Percentiles rank a stretch among this genome's conserved stretches.
Evolutionary conservation across 306 rosid genomes (phyloP).

Genomic region (Sindora glabra): DNA sequence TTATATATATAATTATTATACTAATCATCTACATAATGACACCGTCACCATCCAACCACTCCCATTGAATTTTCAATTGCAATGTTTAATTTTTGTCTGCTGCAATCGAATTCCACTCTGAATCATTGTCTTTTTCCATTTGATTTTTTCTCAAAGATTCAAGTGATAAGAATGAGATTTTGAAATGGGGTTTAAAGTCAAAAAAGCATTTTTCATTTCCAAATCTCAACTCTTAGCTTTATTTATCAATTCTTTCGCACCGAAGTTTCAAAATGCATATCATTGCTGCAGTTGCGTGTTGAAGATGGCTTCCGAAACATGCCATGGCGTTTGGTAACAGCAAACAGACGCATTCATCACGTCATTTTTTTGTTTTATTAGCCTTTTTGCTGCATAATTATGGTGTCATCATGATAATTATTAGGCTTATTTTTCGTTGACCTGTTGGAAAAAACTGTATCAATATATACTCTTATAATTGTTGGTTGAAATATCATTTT

Average conservation of each 20-base stretch:
- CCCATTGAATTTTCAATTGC: slow-evolving; percentile 16
- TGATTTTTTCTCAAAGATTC: slow-evolving; percentile 7
- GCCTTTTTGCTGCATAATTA: neutral
- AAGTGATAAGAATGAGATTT: slow-evolving; percentile 24
- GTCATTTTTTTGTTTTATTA: slow-evolving; percentile 24
- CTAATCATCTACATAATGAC: slow-evolving; percentile 27
- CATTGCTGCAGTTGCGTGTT: slow-evolving; percentile 33
- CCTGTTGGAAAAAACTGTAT: neutral
- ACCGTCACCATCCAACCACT: slow-evolving; percentile 34
- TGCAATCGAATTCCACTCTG: slow-evolving; percentile 16
- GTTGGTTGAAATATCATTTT: too few species aligned
- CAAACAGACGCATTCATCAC: slow-evolving; percentile 13
- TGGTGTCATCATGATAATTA: neutral
- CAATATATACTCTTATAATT: too few species aligned
- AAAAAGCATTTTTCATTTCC: slow-evolving; percentile 4
- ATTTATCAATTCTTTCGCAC: neutral
- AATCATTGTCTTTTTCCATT: slow-evolving; percentile 17
- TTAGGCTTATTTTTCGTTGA: neutral
- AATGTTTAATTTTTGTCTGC: slow-evolving; percentile 6
- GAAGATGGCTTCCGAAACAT: neutral
- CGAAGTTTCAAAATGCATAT: slow-evolving; percentile 9
- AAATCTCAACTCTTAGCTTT: slow-evolving; percentile 13
- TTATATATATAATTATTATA: slow-evolving; percentile 25
- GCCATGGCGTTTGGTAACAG: slow-evolving; percentile 10
- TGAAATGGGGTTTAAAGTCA: slow-evolving; percentile 22